Percentiles rank a stretch among this genome's conserved stretches.
Evolutionary conservation across 2,329 filamentous ascomycete genomes (phyloP).

Genomic region (Aureobasidium sp.): DNA sequence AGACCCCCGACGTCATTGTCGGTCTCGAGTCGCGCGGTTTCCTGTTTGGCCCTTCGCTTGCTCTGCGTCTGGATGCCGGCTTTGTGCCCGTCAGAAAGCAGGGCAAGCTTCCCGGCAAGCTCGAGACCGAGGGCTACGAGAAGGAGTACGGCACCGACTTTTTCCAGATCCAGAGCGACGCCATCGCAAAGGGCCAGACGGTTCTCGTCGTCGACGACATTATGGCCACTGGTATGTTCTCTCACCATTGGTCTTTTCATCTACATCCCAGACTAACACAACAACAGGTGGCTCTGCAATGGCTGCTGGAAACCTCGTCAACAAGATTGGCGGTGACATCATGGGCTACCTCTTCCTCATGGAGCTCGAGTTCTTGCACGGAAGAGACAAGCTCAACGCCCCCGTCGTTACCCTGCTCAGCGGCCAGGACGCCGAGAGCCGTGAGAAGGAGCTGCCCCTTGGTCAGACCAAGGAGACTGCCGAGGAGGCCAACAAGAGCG

Average conservation of each 20-base stretch:
- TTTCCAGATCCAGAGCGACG: slow-evolving; percentile 91
- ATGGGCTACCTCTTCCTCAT: slow-evolving; percentile 92
- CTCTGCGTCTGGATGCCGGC: slow-evolving; percentile 69
- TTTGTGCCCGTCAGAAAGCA: slow-evolving; percentile 93
- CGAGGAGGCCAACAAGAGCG: slow-evolving; percentile 20
- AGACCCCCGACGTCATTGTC: slow-evolving; percentile 70
- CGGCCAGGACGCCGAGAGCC: slow-evolving; percentile 42
- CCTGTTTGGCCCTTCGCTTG: slow-evolving; percentile 85
- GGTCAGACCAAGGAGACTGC: slow-evolving; percentile 22
- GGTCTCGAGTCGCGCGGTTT: slow-evolving; percentile 93
- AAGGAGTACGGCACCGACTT: slow-evolving; percentile 96
- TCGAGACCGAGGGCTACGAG: slow-evolving; percentile 75
- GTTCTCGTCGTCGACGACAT: slow-evolving; percentile 96
- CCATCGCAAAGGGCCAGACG: slow-evolving; percentile 77
- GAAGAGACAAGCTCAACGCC: slow-evolving; percentile 78
- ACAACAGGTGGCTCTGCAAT: slow-evolving; percentile 75
- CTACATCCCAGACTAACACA: slow-evolving; percentile 7
- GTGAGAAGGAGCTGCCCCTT: slow-evolving; percentile 19
- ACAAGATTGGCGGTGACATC: slow-evolving; percentile 76
- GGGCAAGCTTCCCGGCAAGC: slow-evolving; percentile 86
- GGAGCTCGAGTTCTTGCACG: slow-evolving; percentile 88
- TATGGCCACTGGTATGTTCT: slow-evolving; percentile 81
- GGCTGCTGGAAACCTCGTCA: slow-evolving; percentile 79
- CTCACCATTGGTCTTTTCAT: slow-evolving; percentile 14
- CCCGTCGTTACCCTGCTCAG: slow-evolving; percentile 78